Percentiles rank a stretch among this genome's conserved stretches.
These are phyloP conservation scores for Cyathus striatus DNA, from an alignment of 768 basidiomycete genomes.

Conservation along the genomic window DNA sequence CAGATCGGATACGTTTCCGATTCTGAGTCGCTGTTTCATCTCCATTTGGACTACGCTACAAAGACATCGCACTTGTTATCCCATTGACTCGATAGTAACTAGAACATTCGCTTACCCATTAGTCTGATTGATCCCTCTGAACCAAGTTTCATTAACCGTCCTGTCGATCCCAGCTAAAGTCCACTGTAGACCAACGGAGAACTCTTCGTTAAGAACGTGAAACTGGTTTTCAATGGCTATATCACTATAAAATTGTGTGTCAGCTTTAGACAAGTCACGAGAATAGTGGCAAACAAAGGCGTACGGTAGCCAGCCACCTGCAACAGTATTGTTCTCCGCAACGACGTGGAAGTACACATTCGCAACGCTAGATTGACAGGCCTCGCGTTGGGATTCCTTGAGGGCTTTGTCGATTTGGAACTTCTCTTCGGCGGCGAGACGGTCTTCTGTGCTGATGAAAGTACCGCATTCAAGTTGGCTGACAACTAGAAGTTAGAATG, in stretches of 20 bases:
- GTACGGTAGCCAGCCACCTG: slow-evolving; percentile 21
- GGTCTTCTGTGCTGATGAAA: too few species aligned
- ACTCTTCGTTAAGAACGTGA: slow-evolving; percentile 4
- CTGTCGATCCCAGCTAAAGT: not conserved
- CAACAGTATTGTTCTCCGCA: slow-evolving; percentile 5
- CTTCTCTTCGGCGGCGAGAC: too few species aligned
- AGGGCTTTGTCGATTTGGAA: too few species aligned
- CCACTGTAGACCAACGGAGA: not conserved
- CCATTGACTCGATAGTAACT: too few species aligned
- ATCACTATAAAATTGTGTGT: not conserved
- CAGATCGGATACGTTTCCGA: not conserved
- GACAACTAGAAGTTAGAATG: too few species aligned
- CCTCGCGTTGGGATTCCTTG: too few species aligned
- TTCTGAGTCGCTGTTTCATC: not conserved
- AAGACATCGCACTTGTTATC: not conserved
- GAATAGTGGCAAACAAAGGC: too few species aligned
- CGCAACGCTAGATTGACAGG: too few species aligned
- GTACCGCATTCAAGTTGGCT: too few species aligned
- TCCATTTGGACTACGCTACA: not conserved
- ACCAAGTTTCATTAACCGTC: slow-evolving; percentile 1
- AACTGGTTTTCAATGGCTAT: slow-evolving; percentile 7
- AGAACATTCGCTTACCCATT: too few species aligned
- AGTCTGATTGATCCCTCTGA: not conserved
- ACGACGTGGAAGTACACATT: slow-evolving; percentile 13
- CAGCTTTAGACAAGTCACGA: too few species aligned